phyloP scores from a whole-genome alignment of 148 eudicot species.

The Polygonum maritimum region DNA sequence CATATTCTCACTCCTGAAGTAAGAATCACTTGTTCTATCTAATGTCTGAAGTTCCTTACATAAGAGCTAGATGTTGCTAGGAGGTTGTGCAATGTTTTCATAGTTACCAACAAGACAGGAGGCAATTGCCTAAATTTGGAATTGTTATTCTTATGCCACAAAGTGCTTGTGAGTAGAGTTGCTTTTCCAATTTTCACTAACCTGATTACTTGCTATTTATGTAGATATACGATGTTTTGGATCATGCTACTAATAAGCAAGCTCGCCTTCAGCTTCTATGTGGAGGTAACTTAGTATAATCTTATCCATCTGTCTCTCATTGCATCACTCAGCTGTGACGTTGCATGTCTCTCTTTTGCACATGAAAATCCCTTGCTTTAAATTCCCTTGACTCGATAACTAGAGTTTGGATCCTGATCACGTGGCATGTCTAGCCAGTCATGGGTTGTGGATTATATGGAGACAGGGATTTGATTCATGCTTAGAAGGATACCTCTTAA shows the following conservation, averaged over 20 bases:
- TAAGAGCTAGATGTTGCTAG: slow-evolving; percentile 4
- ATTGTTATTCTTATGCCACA: background rate
- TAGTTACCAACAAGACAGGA: background rate
- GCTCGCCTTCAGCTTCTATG: slow-evolving; percentile 94
- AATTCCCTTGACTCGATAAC: background rate
- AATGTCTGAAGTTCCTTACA: background rate
- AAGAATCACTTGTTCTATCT: slow-evolving; percentile 24
- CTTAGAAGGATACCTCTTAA: background rate
- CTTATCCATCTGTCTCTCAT: background rate
- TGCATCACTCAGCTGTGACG: background rate
- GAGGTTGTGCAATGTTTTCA: background rate
- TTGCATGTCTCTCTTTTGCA: background rate
- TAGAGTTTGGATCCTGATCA: background rate
- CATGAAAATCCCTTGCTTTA: background rate
- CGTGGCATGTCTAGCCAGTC: background rate
- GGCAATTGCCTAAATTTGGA: background rate
- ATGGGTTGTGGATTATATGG: background rate
- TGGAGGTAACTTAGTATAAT: slow-evolving; percentile 50
- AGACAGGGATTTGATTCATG: background rate
- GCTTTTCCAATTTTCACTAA: background rate
- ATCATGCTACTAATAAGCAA: slow-evolving; percentile 77
- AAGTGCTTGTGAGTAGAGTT: background rate
- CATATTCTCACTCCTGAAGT: slow-evolving; percentile 82
- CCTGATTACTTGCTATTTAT: slow-evolving; percentile 4
- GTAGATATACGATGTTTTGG: slow-evolving; percentile 89